Evolutionary conservation across 2,329 filamentous ascomycete species (phyloP), one percentile per base, ranked within the genome.

Genomic region (Triangularia setosa): DNA sequence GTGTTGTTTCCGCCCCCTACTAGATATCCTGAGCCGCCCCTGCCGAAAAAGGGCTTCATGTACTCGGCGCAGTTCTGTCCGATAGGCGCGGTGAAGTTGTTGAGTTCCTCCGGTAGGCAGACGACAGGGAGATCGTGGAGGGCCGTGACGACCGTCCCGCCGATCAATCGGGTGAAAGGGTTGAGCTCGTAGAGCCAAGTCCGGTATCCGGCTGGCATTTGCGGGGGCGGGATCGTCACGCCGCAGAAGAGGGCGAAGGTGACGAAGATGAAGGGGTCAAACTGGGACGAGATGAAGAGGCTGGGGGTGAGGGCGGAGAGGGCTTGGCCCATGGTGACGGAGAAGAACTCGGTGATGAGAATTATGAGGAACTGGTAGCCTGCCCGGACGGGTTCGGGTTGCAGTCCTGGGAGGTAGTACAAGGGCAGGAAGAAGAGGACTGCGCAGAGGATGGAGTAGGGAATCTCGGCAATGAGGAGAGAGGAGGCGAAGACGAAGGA

Each of bases 341-440:
- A 87, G 78, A 97, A 96, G 58, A 96, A 75, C 74, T 96, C 92
- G 0, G 91, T 94, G 71, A 94, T 83, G 61, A 96, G 82, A 3
- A 96, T 78, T 79, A 96, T 92, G 73, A 96, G 81, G 83, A 96
- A 96, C 74, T 94, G 91, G 76, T 93, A 95, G 0, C 92, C 93
- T 0, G 92, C 91, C 4, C 91, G 85, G 1, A 81, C 83, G 0
- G 86, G 77, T 0, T 83, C 83, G 2, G 75, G 72, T 70, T 89
- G 85, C 74, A 96, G 86, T 0, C 90, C 91, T 0, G 92, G 90
- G 74, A 95, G 90, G 77, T 89, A 96, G 82, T 96, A 96, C 3
- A 96, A 76, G 0, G 90, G 91, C 1, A 96, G 72, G 81, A 90
- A 97, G 82, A 96, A 96, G 63, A 79, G 81, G 8, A 95, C 87